Conservation (phyloP, 1,139 yeast species). For the Scheffersomyces cryptocercus region DNA sequence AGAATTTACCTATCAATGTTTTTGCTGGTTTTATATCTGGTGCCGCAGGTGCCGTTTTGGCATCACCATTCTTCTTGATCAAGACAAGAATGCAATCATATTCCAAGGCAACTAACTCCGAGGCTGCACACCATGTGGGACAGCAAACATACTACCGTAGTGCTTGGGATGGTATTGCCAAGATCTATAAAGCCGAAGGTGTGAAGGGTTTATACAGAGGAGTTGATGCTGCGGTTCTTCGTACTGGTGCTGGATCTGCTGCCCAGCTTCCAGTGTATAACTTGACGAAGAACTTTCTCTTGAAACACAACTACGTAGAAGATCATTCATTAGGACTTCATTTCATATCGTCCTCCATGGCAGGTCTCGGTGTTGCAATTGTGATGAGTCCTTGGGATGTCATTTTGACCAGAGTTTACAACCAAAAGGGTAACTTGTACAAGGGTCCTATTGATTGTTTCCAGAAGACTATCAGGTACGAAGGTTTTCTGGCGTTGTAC, state of each 20-base stretch:
- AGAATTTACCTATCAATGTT: conserved; percentile 68
- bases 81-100: conserved; percentile 97
- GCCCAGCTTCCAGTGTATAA: conserved; percentile 95
- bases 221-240: conserved; percentile 87
- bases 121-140: conserved; percentile 58
- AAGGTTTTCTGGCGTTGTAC: conserved; percentile 86
- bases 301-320: conserved; percentile 46
- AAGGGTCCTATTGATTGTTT: conserved; percentile 88
- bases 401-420: conserved; percentile 87
- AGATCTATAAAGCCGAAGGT: conserved; percentile 70
- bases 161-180: conserved; percentile 64
- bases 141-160: conserved; percentile 86
- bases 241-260: conserved; percentile 96
- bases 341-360: conserved; percentile 69
- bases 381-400: conserved; percentile 99
- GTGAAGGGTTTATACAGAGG: conserved; percentile 81
- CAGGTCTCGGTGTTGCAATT: conserved; percentile 90
- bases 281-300: conserved; percentile 63
- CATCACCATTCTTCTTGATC: conserved; percentile 88
- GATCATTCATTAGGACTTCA: conserved; percentile 72
- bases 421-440: conserved; percentile 87
- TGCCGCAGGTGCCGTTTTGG: conserved; percentile 82
- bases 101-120: conserved; percentile 43
- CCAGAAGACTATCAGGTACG: conserved; percentile 73
- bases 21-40: conserved; percentile 84